Percentiles rank a stretch among this genome's conserved stretches.
Conservation (phyloP, 495 filamentous ascomycete species). For the Xylaria flabelliformis region DNA sequence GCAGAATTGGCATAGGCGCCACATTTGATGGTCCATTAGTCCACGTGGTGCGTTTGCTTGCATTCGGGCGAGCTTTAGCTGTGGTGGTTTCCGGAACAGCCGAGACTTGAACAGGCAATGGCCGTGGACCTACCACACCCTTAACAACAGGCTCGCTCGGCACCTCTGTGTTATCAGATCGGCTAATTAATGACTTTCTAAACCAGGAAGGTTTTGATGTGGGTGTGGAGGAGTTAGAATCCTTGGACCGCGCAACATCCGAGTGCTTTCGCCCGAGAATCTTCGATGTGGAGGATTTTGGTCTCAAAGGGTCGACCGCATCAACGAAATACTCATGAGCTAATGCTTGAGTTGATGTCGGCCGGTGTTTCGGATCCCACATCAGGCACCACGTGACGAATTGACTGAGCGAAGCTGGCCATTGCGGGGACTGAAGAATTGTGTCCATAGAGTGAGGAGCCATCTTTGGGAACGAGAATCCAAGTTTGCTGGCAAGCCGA, state of each 20-base stretch:
- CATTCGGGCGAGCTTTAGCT: slow-evolving; percentile 65
- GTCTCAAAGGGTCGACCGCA: slow-evolving; percentile 88
- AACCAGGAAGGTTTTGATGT: slow-evolving; percentile 96
- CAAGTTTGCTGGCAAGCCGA: slow-evolving; percentile 89
- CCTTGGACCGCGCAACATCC: slow-evolving; percentile 72
- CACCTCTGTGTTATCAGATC: slow-evolving; percentile 56
- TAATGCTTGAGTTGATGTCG: slow-evolving; percentile 92
- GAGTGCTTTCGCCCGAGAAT: slow-evolving; percentile 88
- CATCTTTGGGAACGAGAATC: slow-evolving; percentile 99
- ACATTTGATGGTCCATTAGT: slow-evolving; percentile 77
- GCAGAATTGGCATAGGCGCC: slow-evolving; percentile 96
- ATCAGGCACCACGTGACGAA: slow-evolving; percentile 99
- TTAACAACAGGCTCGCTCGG: slow-evolving; percentile 33
- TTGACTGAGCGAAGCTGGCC: slow-evolving; percentile 84
- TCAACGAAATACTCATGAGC: slow-evolving; percentile 96
- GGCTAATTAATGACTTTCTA: slow-evolving; percentile 84
- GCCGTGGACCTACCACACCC: slow-evolving; percentile 51
- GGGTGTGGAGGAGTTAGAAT: slow-evolving; percentile 67
- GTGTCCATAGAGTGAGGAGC: slow-evolving; percentile 96
- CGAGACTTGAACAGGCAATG: slow-evolving; percentile 65
- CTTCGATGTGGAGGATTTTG: slow-evolving; percentile 87
- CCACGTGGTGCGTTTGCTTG: slow-evolving; percentile 85
- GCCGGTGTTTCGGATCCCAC: slow-evolving; percentile 96
- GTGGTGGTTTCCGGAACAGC: slow-evolving; percentile 55
- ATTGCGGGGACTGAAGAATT: slow-evolving; percentile 86